Evolutionary conservation across 2,329 filamentous ascomycete species (phyloP), one percentile per base, ranked within the genome.

Genomic region (Fusarium sarcochroum): DNA sequence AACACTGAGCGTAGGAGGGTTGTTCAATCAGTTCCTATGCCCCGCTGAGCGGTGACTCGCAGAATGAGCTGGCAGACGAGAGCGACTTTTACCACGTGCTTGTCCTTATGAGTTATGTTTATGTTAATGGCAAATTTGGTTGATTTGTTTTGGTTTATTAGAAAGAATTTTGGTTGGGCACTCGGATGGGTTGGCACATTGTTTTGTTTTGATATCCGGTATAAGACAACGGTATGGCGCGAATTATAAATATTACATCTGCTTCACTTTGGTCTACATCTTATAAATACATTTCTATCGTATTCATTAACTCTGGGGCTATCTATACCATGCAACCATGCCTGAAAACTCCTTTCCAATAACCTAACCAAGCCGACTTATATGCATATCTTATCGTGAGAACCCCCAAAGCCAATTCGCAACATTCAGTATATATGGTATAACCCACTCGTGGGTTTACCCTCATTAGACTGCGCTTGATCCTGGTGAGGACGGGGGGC

Each of bases 401-500:
- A 53, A 47, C 25, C 42, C 18, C n/a, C 9, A 23, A 45, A 32
- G 40, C 17, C 27, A 51, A 48, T 18, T 35, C 35, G 30, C 50
- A 30, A 25, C 11, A 41, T 42, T 54, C 45, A 50, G 32, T 48
- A 58, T 58, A 63, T 62, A 64, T 41, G 34, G 17, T 35, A 56
- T 61, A 60, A 51, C 37, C 38, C 35, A 40, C 21, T n/a, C 35
- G 14, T 13, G 25, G 50, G 45, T 63, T 50, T 58, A 40, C 40
- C 46, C 20, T 37, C 48, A n/a, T 46, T 23, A 60, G 13, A 38
- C 47, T 49, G 52, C 25, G 34, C 32, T 58, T 37, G 57, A 59
- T 17, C 48, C 59, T 13, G 70, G 68, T 3, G 70, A 74, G 7
- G 57, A 61, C 3, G 60, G 55, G 13, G 61, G 58, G 21, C 68